Conservation (phyloP, 306 rosid genomes). For the Lathyrus aphaca region DNA sequence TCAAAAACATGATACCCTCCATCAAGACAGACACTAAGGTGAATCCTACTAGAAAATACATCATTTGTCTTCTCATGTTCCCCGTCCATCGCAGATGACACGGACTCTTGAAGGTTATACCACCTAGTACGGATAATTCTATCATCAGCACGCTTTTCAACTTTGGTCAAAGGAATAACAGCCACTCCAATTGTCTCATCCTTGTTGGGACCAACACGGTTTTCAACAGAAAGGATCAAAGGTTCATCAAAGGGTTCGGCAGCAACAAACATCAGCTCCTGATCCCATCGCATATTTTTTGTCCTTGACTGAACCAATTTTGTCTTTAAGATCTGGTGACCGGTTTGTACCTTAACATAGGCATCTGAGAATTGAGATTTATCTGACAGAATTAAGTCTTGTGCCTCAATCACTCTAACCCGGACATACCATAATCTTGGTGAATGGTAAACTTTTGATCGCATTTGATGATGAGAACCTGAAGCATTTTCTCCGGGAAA, state of each 20-base stretch:
- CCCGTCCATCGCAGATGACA: constrained; percentile 74
- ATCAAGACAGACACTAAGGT: constrained; percentile 80
- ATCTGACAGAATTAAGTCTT: constrained; percentile 70
- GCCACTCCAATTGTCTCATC: constrained; percentile 72
- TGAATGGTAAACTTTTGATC: constrained; percentile 91
- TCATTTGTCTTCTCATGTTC: constrained; percentile 52
- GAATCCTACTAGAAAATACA: constrained; percentile 64
- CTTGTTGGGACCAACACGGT: constrained; percentile 69
- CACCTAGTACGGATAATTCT: constrained; percentile 57
- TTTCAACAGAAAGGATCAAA: constrained; percentile 72
- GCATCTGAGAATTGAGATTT: constrained; percentile 47
- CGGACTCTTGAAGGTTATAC: constrained; percentile 63
- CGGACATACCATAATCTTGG: constrained; percentile 92
- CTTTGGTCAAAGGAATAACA: constrained; percentile 57
- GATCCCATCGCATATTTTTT: constrained; percentile 61
- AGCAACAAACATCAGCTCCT: constrained; percentile 82
- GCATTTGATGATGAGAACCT: constrained; percentile 48
- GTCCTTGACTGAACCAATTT: neutral
- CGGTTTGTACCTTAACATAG: neutral
- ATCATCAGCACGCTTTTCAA: constrained; percentile 87
- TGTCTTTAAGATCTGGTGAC: neutral
- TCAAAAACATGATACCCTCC: constrained; percentile 98
- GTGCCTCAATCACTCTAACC: constrained; percentile 81
- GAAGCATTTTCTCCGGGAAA: constrained; percentile 55
- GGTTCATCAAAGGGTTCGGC: constrained; percentile 92